phyloP scores from a whole-genome alignment of 2,329 filamentous ascomycete species.

The Exophiala lecanii-corni region DNA sequence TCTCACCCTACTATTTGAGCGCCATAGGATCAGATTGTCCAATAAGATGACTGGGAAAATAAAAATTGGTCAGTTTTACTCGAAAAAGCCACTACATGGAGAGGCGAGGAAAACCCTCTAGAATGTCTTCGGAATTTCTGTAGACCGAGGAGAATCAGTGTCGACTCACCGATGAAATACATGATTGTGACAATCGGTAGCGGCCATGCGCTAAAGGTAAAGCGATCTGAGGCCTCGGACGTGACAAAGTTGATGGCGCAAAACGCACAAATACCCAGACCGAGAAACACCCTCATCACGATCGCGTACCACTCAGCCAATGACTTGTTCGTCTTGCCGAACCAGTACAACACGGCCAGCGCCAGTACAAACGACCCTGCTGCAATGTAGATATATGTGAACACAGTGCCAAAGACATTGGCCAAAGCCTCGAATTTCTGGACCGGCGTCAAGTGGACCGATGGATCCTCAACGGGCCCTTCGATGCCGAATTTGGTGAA shows the following conservation, averaged over 20 bases:
- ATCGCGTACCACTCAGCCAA: conserved; percentile 18
- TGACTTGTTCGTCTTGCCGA: conserved; percentile 25
- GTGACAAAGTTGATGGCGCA: neutral
- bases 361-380: conserved; percentile 10
- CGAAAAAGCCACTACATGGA: neutral
- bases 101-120: neutral
- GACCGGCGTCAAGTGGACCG: conserved; percentile 2
- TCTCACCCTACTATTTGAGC: neutral
- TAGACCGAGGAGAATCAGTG: neutral
- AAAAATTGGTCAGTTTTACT: no score
- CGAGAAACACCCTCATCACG: conserved; percentile 4
- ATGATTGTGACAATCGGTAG: neutral
- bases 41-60: conserved; percentile 2
- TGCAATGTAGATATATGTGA: conserved; percentile 11
- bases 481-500: conserved; percentile 13
- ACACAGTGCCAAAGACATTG: conserved; percentile 9
- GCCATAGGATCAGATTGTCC: conserved; percentile 6
- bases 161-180: conserved; percentile 2
- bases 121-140: no score
- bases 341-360: conserved; percentile 23
- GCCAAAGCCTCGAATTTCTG: conserved; percentile 6
- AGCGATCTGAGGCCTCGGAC: neutral
- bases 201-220: neutral
- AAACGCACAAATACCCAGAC: conserved; percentile 4
- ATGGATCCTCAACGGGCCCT: conserved; percentile 4